phyloP scores from a whole-genome alignment of 208 protist genomes.

The Acanthamoeba triangularis region DNA sequence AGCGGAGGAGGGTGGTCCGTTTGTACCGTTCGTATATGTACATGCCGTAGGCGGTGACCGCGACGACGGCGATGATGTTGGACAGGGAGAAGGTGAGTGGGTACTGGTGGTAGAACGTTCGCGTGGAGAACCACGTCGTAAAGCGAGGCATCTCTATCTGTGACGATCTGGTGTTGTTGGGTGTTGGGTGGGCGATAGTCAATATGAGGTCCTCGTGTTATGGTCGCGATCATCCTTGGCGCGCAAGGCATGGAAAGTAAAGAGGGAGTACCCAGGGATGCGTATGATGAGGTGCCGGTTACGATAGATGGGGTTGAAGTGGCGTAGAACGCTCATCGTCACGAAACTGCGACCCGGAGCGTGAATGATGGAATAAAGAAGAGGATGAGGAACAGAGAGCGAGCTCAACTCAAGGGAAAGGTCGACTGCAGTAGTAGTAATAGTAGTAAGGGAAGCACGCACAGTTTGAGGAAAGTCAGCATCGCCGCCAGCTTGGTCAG shows the following conservation, averaged over 20 bases:
- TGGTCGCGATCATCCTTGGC: background rate
- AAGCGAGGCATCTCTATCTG: background rate
- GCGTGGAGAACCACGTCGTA: conserved; percentile 53
- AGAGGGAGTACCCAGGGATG: background rate
- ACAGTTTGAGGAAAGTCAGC: conserved; percentile 60
- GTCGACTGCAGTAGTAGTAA: too few relatives aligned
- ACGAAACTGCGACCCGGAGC: background rate
- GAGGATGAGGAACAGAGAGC: background rate
- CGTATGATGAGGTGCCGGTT: conserved; percentile 22
- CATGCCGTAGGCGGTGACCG: conserved; percentile 27
- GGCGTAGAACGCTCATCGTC: conserved; percentile 24
- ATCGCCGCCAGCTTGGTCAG: conserved; percentile 20
- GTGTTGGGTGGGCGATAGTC: background rate
- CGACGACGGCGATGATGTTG: conserved; percentile 12
- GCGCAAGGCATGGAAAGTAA: background rate
- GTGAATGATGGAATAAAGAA: background rate
- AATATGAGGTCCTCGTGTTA: too few relatives aligned
- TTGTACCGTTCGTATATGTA: conserved; percentile 53
- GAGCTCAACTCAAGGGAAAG: too few relatives aligned
- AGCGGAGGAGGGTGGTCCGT: background rate
- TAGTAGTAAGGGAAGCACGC: background rate
- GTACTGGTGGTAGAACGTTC: conserved; percentile 58
- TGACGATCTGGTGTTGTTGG: background rate
- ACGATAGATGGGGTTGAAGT: conserved; percentile 63
- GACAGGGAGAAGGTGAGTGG: conserved; percentile 7